Evolutionary conservation across 306 rosid genomes (phyloP), one percentile per base, ranked within the genome.

Genomic region (Malus sieversii): DNA sequence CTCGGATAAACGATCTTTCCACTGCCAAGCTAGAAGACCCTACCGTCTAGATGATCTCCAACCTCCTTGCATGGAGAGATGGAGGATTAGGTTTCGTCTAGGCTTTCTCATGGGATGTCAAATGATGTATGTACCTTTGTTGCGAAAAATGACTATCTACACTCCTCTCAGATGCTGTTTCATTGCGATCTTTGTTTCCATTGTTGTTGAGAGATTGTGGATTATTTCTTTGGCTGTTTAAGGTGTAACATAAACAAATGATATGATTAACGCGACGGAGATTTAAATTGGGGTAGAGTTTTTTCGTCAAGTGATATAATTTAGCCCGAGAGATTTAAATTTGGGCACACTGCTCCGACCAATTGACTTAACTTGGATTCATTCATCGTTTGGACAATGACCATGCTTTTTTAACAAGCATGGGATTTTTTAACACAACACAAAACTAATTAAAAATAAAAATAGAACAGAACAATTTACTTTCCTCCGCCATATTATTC

Each of bases 1-100:
- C 99, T 74, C 97, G 90, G 76, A 83, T 95, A 82, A 95, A 87
- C 22, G 91, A 95, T 81, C 79, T 95, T 25, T 84, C 97, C 60
- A 84, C 82, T 0, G 97, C 96, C 30, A 81, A 16, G 75, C 85
- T 95, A 72, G 98, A 92, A 88, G 98, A 95, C 84, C 91, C 97
- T 77, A 53, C 86, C 27, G 82, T 85, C 63, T 95, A 87, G 89
- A 53, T 46, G 58, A 20, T 70, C 12, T 44, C 66, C 16, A 72
- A 51, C 78, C 68, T 72, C 75, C 75, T 38, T 64, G 23, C 69
- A 8, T 4, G 27, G 70, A 72, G 59, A 80, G 76, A 67, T 77
- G 19, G 53, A 48, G 53, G 53, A 48, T 48, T 76, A 75, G 84
- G 61, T 68, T 79, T 30, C 44, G 14, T 38, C 72, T 75, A 76